Conservation (phyloP, 805 yeast genomes). For the Torulaspora gathmanii region DNA sequence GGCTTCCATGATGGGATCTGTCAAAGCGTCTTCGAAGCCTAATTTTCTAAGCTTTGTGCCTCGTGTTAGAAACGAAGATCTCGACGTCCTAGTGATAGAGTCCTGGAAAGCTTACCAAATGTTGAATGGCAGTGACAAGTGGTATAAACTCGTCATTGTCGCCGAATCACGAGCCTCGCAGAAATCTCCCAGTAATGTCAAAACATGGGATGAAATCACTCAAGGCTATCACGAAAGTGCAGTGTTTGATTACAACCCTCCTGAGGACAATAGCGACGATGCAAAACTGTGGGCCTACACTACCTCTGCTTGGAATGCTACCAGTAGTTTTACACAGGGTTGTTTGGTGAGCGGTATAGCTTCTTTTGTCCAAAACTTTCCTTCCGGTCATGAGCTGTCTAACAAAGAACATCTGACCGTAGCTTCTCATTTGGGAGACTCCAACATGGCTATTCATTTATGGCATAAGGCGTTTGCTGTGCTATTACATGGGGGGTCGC, state of each 20-base stretch:
- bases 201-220: slow-evolving; percentile 27
- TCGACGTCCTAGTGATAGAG: slow-evolving; percentile 35
- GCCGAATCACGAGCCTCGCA: slow-evolving; percentile 16
- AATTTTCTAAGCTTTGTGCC: slow-evolving; percentile 39
- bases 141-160: slow-evolving; percentile 36
- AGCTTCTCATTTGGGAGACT: slow-evolving; percentile 16
- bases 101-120: slow-evolving; percentile 25
- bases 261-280: slow-evolving; percentile 35
- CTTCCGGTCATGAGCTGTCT: slow-evolving; percentile 38
- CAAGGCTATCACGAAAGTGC: slow-evolving; percentile 13
- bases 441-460: slow-evolving; percentile 37
- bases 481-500: slow-evolving; percentile 35
- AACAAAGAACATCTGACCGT: slow-evolving; percentile 32
- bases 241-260: slow-evolving; percentile 31
- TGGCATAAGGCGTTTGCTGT: slow-evolving; percentile 40
- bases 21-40: slow-evolving; percentile 37
- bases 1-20: slow-evolving; percentile 41
- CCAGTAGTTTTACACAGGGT: slow-evolving; percentile 44
- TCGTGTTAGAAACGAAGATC: slow-evolving; percentile 20
- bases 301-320: slow-evolving; percentile 21
- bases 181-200: slow-evolving; percentile 11
- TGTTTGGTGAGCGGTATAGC: slow-evolving; percentile 52
- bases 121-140: slow-evolving; percentile 25
- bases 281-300: slow-evolving; percentile 34
- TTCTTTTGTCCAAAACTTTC: slow-evolving; percentile 39